phyloP scores from a whole-genome alignment of 192 early-diverging fungal species.

The Mortierella antarctica region DNA sequence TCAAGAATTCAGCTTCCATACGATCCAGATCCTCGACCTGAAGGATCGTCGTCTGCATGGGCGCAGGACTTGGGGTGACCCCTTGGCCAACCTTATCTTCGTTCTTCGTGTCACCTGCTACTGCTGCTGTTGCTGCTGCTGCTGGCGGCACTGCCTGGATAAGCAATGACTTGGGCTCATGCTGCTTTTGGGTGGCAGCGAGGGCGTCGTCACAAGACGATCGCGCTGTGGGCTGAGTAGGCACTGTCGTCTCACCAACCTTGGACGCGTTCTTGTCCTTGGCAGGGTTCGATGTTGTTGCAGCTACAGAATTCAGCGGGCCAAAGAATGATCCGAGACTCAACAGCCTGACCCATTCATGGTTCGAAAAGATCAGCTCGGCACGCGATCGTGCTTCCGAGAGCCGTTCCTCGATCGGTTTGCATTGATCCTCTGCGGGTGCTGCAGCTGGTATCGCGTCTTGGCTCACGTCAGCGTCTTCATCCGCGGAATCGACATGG shows the following conservation, averaged over 20 bases:
- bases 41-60: slow-evolving; percentile 12
- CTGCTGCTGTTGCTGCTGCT: background rate
- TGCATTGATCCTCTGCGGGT: background rate
- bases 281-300: background rate
- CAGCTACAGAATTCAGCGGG: background rate
- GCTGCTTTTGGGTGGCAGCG: background rate
- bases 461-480: background rate
- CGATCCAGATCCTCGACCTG: slow-evolving; percentile 53
- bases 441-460: background rate
- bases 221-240: slow-evolving; percentile 22
- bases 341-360: slow-evolving; percentile 41
- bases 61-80: background rate
- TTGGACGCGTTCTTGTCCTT: background rate
- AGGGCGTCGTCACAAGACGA: background rate
- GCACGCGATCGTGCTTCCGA: slow-evolving; percentile 13
- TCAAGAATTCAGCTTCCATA: slow-evolving; percentile 64
- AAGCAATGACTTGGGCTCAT: slow-evolving; percentile 22
- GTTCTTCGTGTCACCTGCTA: slow-evolving; percentile 6
- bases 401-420: slow-evolving; percentile 3
- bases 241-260: background rate
- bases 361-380: slow-evolving; percentile 34
- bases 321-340: slow-evolving; percentile 40
- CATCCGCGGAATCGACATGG: background rate
- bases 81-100: too few species aligned
- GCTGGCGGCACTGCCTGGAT: slow-evolving; percentile 11